Conservation (phyloP, 1,284 basidiomycete genomes). For the Cutaneotrichosporon daszewskae region DNA sequence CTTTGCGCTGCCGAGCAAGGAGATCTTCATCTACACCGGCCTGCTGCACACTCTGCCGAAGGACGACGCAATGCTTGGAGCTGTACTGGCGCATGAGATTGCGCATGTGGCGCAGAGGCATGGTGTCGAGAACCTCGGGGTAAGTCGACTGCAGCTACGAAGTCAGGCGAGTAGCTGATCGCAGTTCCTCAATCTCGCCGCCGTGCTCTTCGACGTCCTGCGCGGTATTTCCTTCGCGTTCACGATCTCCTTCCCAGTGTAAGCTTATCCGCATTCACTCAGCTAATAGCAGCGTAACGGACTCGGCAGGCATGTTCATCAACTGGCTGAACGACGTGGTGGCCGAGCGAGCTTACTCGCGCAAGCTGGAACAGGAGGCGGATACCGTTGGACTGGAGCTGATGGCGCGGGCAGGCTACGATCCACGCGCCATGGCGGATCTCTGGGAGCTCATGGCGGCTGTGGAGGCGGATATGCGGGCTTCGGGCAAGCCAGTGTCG, state of each 20-base stretch:
- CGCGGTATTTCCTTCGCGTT: conserved; percentile 52
- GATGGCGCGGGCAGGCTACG: conserved; percentile 51
- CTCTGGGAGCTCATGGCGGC: conserved; percentile 52
- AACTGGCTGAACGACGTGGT: conserved; percentile 52
- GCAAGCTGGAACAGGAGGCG: conserved; percentile 53
- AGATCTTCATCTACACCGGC: conserved; percentile 53
- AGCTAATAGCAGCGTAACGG: conserved; percentile 43
- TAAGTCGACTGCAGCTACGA: conserved; percentile 29
- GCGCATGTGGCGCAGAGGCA: conserved; percentile 52
- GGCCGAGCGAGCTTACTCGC: conserved; percentile 51
- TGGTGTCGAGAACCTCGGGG: conserved; percentile 52
- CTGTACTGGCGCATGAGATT: conserved; percentile 51
- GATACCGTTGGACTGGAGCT: conserved; percentile 51
- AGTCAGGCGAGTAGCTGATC: not conserved
- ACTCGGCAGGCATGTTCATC: conserved; percentile 49
- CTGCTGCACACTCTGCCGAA: conserved; percentile 46
- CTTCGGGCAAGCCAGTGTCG: conserved; percentile 27
- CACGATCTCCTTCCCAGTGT: conserved; percentile 52
- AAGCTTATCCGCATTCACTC: not conserved
- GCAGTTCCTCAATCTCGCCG: conserved; percentile 51
- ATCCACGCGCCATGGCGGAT: conserved; percentile 49
- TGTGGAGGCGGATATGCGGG: conserved; percentile 48
- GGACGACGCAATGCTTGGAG: conserved; percentile 51
- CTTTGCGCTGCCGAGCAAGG: conserved; percentile 52
- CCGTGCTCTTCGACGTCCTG: conserved; percentile 52